Conservation (phyloP, 2,329 filamentous ascomycete genomes). For the Escovopsis sp. region DNA sequence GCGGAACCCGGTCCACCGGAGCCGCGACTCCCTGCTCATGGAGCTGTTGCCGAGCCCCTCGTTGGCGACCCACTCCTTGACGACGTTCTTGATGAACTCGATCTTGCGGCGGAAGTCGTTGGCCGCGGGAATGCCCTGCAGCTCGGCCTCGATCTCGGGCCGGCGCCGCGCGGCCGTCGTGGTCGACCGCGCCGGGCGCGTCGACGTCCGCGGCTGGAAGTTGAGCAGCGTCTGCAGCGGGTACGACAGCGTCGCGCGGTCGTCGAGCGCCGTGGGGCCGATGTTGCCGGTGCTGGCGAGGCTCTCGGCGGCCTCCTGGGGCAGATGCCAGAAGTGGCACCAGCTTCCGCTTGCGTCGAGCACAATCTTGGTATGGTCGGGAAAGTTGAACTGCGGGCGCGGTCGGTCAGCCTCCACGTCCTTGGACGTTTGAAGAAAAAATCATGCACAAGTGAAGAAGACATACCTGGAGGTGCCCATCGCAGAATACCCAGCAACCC, state of each 20-base stretch:
- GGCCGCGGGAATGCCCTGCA: constrained; percentile 51
- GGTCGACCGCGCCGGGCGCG: constrained; percentile 25
- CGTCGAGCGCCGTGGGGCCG: constrained; percentile 53
- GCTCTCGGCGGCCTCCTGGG: constrained; percentile 52
- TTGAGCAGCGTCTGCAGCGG: constrained; percentile 61
- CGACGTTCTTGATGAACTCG: constrained; percentile 52
- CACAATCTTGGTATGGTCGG: constrained; percentile 75
- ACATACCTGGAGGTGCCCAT: constrained; percentile 59
- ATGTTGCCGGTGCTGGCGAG: constrained; percentile 52
- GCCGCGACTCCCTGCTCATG: constrained; percentile 37
- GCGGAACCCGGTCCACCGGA: constrained; percentile 44
- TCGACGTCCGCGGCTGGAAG: constrained; percentile 36
- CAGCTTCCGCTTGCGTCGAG: constrained; percentile 59
- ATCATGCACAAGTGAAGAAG: no score
- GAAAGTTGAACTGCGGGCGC: constrained; percentile 82
- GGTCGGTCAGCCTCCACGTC: no score
- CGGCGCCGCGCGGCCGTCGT: constrained; percentile 36
- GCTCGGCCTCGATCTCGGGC: constrained; percentile 44
- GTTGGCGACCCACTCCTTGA: constrained; percentile 56
- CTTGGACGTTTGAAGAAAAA: no score
- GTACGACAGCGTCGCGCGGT: constrained; percentile 56
- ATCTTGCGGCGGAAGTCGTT: constrained; percentile 65
- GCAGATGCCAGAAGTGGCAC: constrained; percentile 66
- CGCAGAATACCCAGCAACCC: constrained; percentile 67
- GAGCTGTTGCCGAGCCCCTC: constrained; percentile 55